phyloP scores from a whole-genome alignment of 2,329 filamentous ascomycete species.

The Diaporthe citri region DNA sequence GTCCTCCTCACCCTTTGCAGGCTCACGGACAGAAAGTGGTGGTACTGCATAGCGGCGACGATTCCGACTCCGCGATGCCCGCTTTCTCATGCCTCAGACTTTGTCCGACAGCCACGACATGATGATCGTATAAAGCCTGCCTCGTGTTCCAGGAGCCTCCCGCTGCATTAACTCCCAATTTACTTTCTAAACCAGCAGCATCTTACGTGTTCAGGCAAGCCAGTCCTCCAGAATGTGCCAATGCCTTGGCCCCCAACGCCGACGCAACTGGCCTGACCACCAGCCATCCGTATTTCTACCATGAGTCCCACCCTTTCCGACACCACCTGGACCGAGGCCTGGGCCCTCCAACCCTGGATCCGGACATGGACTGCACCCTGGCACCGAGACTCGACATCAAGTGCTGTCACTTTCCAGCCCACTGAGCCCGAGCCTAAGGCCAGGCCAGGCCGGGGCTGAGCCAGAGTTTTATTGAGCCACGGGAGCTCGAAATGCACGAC shows the following conservation, averaged over 20 bases:
- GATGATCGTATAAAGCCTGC: constrained; percentile 11
- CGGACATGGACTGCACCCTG: neutral
- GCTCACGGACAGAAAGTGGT: neutral
- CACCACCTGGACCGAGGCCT: neutral
- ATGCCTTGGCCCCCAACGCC: neutral
- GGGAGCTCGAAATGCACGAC: neutral
- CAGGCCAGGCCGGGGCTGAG: neutral
- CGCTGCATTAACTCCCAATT: neutral
- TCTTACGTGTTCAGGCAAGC: no score
- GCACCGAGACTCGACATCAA: neutral
- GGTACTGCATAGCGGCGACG: neutral
- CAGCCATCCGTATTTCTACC: constrained; percentile 8
- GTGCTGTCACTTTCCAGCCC: neutral
- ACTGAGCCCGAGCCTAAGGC: neutral
- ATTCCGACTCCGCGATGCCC: constrained; percentile 12
- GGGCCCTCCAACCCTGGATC: neutral
- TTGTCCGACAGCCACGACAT: constrained; percentile 12
- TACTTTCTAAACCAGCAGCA: neutral
- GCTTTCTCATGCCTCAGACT: neutral
- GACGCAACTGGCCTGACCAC: neutral
- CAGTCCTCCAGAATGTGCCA: neutral
- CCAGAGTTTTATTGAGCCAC: neutral
- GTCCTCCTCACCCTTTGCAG: neutral
- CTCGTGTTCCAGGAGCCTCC: neutral
- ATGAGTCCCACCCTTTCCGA: constrained; percentile 14